Conservation (phyloP, 2,329 filamentous ascomycete species). For the Stenocarpella maydis region DNA sequence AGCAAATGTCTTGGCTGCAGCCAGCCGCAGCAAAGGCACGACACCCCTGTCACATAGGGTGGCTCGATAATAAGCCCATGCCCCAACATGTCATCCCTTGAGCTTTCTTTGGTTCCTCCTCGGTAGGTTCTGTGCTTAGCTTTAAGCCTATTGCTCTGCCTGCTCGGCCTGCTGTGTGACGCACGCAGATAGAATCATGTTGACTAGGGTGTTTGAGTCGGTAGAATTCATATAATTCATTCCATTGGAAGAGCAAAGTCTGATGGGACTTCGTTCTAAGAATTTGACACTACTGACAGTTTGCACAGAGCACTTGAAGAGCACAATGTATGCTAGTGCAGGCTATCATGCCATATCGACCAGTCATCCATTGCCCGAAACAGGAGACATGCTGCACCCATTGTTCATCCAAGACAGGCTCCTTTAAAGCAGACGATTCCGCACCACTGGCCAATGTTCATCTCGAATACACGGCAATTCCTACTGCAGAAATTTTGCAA, state of each 20-base stretch:
- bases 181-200: not conserved
- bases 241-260: not conserved
- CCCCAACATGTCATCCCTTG: not conserved
- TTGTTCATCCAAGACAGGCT: not conserved
- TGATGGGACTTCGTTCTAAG: too few relatives aligned
- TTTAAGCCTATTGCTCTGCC: too few relatives aligned
- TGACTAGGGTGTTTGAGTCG: not conserved
- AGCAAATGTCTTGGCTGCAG: not conserved
- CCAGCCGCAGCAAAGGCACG: not conserved
- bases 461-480: not conserved
- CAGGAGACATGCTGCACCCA: not conserved
- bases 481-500: too few relatives aligned
- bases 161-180: not conserved
- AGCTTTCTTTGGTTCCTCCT: not conserved
- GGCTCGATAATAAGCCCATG: not conserved
- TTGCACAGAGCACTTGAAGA: not conserved
- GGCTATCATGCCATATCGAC: not conserved
- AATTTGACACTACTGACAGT: not conserved
- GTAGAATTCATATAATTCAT: not conserved
- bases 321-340: not conserved
- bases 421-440: not conserved
- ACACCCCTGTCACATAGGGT: not conserved
- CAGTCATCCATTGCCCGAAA: not conserved
- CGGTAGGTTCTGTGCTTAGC: not conserved
- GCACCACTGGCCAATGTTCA: not conserved